Base-by-base conservation (phyloP, 164 flowering plant genomes). In the Hamamelis virginiana region DNA sequence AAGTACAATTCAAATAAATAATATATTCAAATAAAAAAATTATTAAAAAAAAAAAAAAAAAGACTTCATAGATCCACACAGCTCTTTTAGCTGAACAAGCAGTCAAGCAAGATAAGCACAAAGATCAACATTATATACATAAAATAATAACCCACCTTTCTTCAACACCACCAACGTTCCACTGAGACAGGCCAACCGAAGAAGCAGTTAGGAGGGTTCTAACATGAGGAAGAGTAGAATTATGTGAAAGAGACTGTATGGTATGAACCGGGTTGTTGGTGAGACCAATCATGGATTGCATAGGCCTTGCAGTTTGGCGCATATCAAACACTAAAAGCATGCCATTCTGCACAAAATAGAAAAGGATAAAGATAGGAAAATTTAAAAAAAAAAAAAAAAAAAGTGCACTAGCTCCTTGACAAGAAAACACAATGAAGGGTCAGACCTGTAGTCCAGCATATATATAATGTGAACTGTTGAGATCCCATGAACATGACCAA, bases 401-500 rank as follows among this genome's bases (percentile, higher is more conserved):
- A 1, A 10, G n/a, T n/a, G n/a, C n/a, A n/a, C n/a, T n/a, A n/a
- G n/a, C n/a, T n/a, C n/a, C n/a, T 9, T 22, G 21, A 21, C 45
- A 33, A 68, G 8, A 59, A 53, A 46, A 14, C 16, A 59, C 19
- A 53, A 27, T 56, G 19, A 22, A 22, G 22, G 28, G 21, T 47
- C 53, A 16, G 25, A 92, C 99, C 99, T 90, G 97, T 68, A 92
- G 78, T 51, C 99, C 99, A 60, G 94, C 87, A 76, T 91, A 91
- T 21, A 85, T 44, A 69, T 88, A 77, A 80, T 90, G 79, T 21
- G 96, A 73, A 74, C 66, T 59, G 68, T 80, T 79, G 65, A 77
- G 56, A 81, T 92, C 96, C 98, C 99, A 95, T 47, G 98, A 84
- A 71, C 99, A 92, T 62, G 99, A 89, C 98, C 98, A 95, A 71